Evolutionary conservation across 495 filamentous ascomycete genomes (phyloP).

Genomic region (Aspergillus heteromorphus): DNA sequence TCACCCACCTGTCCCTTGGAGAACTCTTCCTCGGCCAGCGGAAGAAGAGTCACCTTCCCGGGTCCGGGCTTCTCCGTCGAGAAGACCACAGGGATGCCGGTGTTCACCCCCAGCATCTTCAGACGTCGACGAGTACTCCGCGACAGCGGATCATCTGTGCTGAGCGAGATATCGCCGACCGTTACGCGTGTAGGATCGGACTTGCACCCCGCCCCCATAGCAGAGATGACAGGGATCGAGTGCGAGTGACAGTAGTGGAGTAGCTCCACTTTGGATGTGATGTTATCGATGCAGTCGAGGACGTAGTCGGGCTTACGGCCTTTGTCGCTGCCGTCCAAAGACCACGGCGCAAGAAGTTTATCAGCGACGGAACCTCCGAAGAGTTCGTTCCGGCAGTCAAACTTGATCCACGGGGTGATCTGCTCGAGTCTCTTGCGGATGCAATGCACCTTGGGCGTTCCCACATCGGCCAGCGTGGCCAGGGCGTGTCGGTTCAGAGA

Average conservation of each 20-base stretch:
- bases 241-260: constrained; percentile 80
- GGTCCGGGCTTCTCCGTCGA: constrained; percentile 88
- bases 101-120: constrained; percentile 70
- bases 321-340: constrained; percentile 39
- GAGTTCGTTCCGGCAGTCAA: constrained; percentile 82
- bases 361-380: constrained; percentile 65
- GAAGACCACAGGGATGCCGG: constrained; percentile 86
- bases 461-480: constrained; percentile 89
- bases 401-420: constrained; percentile 84
- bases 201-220: constrained; percentile 98
- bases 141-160: constrained; percentile 85
- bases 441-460: constrained; percentile 87
- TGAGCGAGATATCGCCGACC: constrained; percentile 86
- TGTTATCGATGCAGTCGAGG: constrained; percentile 97
- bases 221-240: constrained; percentile 74
- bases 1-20: constrained; percentile 83
- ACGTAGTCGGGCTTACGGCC: constrained; percentile 74
- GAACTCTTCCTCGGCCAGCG: constrained; percentile 84
- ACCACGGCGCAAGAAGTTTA: constrained; percentile 57
- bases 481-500: constrained; percentile 93
- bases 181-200: constrained; percentile 89
- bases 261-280: constrained; percentile 89
- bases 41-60: constrained; percentile 84
- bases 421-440: constrained; percentile 72
- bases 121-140: constrained; percentile 74